Evolutionary conservation across 2,329 filamentous ascomycete genomes (phyloP).

Genomic region (Reticulascus tulasneorum): DNA sequence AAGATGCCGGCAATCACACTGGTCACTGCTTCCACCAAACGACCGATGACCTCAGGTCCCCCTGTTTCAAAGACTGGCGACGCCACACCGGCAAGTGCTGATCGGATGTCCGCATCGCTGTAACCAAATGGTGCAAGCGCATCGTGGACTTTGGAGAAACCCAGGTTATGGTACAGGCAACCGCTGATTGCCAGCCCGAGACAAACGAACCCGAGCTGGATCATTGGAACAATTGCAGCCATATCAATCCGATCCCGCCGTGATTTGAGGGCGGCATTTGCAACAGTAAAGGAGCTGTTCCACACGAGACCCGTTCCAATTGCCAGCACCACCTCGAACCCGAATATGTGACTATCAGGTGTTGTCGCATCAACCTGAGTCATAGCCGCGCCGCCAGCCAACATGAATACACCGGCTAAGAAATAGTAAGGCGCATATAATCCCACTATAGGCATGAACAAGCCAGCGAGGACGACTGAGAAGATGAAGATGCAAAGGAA

Average conservation of each 20-base stretch:
- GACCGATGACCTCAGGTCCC: conserved; percentile 11
- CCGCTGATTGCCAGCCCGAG: conserved; percentile 23
- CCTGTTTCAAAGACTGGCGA: conserved; percentile 18
- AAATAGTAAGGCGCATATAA: conserved; percentile 32
- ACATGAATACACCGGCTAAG: conserved; percentile 19
- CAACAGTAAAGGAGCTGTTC: conserved; percentile 26
- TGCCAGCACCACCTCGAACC: conserved; percentile 25
- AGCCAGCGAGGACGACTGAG: conserved; percentile 29
- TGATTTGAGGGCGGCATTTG: too few relatives aligned
- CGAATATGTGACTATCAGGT: conserved; percentile 24
- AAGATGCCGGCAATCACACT: conserved; percentile 22
- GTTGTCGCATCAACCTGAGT: conserved; percentile 20
- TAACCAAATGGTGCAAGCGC: conserved; percentile 16
- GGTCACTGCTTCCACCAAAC: conserved; percentile 20
- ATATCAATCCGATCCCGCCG: conserved; percentile 25
- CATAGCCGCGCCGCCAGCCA: conserved; percentile 21
- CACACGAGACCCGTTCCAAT: conserved; percentile 26
- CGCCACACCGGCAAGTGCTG: conserved; percentile 22
- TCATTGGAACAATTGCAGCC: conserved; percentile 27
- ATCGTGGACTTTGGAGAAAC: conserved; percentile 17
- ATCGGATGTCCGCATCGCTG: conserved; percentile 20
- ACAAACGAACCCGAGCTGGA: conserved; percentile 25
- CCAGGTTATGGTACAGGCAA: conserved; percentile 26
- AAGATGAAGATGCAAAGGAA: conserved; percentile 35
- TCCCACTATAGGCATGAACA: conserved; percentile 32